Conservation (phyloP, 192 early-diverging fungal species). For the Phycomyces nitens region DNA sequence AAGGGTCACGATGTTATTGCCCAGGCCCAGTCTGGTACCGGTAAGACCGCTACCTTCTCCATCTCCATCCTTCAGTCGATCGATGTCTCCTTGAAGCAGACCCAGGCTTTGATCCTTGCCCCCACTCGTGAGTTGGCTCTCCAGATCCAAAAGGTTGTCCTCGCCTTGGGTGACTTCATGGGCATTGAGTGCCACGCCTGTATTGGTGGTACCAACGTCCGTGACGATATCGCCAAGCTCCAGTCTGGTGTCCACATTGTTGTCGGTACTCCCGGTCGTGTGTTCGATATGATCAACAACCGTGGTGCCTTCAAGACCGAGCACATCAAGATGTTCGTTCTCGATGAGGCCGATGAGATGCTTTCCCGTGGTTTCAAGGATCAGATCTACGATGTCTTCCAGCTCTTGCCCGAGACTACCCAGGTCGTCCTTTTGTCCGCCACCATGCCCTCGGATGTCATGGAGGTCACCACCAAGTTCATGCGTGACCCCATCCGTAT, state of each 20-base stretch:
- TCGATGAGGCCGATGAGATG: constrained; percentile 99
- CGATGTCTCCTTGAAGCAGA: constrained; percentile 70
- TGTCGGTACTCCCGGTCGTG: constrained; percentile 97
- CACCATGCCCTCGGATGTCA: constrained; percentile 93
- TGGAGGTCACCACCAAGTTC: constrained; percentile 95
- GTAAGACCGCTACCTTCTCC: constrained; percentile 99
- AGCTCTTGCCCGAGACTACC: constrained; percentile 79
- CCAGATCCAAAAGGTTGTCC: constrained; percentile 95
- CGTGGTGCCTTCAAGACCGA: constrained; percentile 80
- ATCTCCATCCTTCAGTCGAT: constrained; percentile 97
- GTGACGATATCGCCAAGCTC: constrained; percentile 85
- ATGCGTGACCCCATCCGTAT: constrained; percentile 99
- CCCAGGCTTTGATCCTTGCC: constrained; percentile 94
- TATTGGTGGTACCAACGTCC: constrained; percentile 95
- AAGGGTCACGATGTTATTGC: constrained; percentile 98
- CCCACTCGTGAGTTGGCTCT: constrained; percentile 98
- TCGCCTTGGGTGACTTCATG: constrained; percentile 95
- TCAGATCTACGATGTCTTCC: constrained; percentile 96
- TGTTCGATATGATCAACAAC: constrained; percentile 95
- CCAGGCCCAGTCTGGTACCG: constrained; percentile 99
- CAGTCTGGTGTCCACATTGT: constrained; percentile 86
- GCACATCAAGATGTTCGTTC: constrained; percentile 94
- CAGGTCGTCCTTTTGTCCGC: constrained; percentile 97
- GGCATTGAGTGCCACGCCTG: constrained; percentile 91
- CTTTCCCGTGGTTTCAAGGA: constrained; percentile 98